A percentile compares a stretch with the other conserved stretches of the same genome.
Evolutionary conservation across 164 flowering plant species (phyloP).

Genomic region (Magnolia kwangsiensis): DNA sequence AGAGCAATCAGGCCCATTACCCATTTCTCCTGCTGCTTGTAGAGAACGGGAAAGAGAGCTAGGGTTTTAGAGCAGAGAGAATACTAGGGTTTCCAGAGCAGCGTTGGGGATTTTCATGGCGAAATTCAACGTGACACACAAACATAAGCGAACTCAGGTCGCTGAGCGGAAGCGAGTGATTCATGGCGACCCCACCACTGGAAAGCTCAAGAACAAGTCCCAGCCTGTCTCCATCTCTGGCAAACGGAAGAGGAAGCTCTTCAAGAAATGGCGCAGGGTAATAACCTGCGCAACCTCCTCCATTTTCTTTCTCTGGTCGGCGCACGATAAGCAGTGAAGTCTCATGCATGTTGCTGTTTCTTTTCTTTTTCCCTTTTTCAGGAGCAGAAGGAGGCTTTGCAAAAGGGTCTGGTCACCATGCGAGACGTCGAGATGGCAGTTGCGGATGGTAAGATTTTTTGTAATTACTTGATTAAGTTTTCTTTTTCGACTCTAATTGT

Average conservation of each 20-base stretch:
- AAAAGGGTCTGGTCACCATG: conserved; percentile 62
- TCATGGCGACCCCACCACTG: conserved; percentile 72
- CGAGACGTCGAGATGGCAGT: conserved; percentile 76
- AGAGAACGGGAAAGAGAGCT: too few species aligned
- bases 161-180: conserved; percentile 50
- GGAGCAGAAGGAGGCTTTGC: conserved; percentile 78
- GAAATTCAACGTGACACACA: conserved; percentile 77
- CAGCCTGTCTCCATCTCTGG: conserved; percentile 63
- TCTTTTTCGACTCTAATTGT: too few species aligned
- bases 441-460: conserved; percentile 46
- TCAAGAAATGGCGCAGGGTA: conserved; percentile 83
- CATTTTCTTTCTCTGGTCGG: neutral
- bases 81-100: conserved; percentile 17
- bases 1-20: too few species aligned
- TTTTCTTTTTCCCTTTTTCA: conserved; percentile 18
- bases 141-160: conserved; percentile 44
- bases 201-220: conserved; percentile 57
- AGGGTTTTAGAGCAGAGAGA: neutral
- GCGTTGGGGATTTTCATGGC: conserved; percentile 36
- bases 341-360: neutral
- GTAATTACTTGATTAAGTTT: neutral
- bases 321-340: too few species aligned
- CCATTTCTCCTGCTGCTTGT: too few species aligned
- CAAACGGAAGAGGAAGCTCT: conserved; percentile 84
- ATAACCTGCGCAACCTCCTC: neutral